These are phyloP conservation scores for Fusarium heterosporum DNA, from an alignment of 2,329 filamentous ascomycete genomes.

Conservation along the genomic window DNA sequence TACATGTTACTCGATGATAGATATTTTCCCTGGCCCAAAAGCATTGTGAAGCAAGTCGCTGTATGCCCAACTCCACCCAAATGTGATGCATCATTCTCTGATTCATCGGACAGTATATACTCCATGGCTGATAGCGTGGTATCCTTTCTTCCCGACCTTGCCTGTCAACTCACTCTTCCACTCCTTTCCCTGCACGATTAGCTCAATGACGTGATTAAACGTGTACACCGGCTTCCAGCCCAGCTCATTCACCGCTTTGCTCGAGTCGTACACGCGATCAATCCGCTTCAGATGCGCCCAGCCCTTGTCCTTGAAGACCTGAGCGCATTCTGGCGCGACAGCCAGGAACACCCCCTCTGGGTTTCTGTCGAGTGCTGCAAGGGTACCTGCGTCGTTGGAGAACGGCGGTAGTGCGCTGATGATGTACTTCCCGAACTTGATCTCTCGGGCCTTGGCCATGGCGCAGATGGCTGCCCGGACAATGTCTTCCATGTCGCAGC, in stretches of 20 bases:
- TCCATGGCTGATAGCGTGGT: slow-evolving; percentile 57
- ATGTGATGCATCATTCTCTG: background rate
- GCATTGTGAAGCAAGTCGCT: background rate
- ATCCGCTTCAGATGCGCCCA: slow-evolving; percentile 56
- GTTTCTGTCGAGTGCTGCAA: slow-evolving; percentile 51
- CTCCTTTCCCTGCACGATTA: slow-evolving; percentile 51
- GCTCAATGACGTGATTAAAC: slow-evolving; percentile 52
- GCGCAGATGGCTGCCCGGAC: slow-evolving; percentile 56
- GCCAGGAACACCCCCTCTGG: slow-evolving; percentile 49
- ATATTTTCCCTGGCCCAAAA: background rate
- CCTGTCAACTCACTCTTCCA: slow-evolving; percentile 55
- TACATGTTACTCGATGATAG: background rate
- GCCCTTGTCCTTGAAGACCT: slow-evolving; percentile 48
- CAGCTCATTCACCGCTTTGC: slow-evolving; percentile 55
- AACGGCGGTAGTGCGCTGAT: slow-evolving; percentile 60
- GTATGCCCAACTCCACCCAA: background rate
- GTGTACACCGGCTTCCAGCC: slow-evolving; percentile 59
- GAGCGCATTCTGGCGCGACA: slow-evolving; percentile 45
- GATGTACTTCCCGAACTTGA: slow-evolving; percentile 57
- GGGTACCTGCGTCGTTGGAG: slow-evolving; percentile 44
- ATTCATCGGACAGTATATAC: slow-evolving; percentile 56
- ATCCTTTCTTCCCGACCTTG: slow-evolving; percentile 58
- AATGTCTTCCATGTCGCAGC: slow-evolving; percentile 59
- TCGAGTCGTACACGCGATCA: slow-evolving; percentile 60
- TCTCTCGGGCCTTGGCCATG: slow-evolving; percentile 49